A percentile compares a stretch with the other conserved stretches of the same genome.
These are phyloP conservation scores for Lipomyces sp. DNA, from an alignment of 805 yeast genomes.

Conservation along the genomic window DNA sequence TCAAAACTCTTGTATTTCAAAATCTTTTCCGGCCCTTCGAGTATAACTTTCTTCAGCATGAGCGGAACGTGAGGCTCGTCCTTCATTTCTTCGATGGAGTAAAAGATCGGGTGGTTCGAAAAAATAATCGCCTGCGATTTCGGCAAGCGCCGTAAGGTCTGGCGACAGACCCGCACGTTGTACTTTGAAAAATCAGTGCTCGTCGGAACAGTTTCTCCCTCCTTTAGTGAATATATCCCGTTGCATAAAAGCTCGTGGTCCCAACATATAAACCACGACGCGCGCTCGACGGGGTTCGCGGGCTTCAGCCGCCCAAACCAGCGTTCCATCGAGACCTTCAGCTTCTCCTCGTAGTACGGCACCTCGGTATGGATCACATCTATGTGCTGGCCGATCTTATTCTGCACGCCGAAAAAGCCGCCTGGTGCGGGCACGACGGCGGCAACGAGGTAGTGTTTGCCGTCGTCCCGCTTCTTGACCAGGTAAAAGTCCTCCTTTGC, in stretches of 20 bases:
- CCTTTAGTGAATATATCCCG: slow-evolving; percentile 51
- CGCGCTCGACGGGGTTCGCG: slow-evolving; percentile 64
- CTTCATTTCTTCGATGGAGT: slow-evolving; percentile 70
- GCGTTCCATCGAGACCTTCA: slow-evolving; percentile 67
- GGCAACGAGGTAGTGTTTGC: slow-evolving; percentile 60
- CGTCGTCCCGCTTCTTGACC: slow-evolving; percentile 55
- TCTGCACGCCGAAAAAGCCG: slow-evolving; percentile 62
- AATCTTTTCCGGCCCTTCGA: slow-evolving; percentile 65
- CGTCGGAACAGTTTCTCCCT: slow-evolving; percentile 47
- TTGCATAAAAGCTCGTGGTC: slow-evolving; percentile 59
- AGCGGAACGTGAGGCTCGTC: slow-evolving; percentile 72
- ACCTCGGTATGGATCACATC: slow-evolving; percentile 66
- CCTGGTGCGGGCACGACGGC: slow-evolving; percentile 81
- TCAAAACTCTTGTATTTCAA: slow-evolving; percentile 62
- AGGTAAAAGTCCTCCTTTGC: slow-evolving; percentile 75
- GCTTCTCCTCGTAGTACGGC: slow-evolving; percentile 64
- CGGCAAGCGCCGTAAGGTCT: slow-evolving; percentile 65
- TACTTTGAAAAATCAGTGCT: slow-evolving; percentile 51
- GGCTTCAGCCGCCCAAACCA: slow-evolving; percentile 65
- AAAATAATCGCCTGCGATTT: slow-evolving; percentile 62
- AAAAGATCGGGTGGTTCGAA: slow-evolving; percentile 74
- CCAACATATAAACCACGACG: slow-evolving; percentile 74
- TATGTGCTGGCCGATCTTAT: slow-evolving; percentile 58
- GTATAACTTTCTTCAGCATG: slow-evolving; percentile 56
- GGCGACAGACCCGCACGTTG: slow-evolving; percentile 69